These are phyloP conservation scores for Typha latifolia DNA, from an alignment of 176 grass and related monocot species.

Conservation along the genomic window DNA sequence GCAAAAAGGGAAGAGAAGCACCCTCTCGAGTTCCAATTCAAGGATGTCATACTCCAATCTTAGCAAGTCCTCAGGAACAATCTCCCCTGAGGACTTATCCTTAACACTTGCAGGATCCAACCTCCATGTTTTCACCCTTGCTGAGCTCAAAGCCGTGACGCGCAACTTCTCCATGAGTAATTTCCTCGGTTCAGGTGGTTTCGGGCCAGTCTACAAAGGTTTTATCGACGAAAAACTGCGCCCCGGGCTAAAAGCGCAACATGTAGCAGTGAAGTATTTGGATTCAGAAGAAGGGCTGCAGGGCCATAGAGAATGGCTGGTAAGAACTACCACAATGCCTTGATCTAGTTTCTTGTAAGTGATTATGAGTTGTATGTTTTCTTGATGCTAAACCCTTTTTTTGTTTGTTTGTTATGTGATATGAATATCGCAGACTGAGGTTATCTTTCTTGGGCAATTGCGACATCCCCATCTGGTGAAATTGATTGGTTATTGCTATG, in stretches of 20 bases:
- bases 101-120: slow-evolving; percentile 67
- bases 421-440: slow-evolving; percentile 41
- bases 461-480: slow-evolving; percentile 58
- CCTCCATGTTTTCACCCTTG: slow-evolving; percentile 62
- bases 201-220: slow-evolving; percentile 69
- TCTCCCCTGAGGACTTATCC: slow-evolving; percentile 65
- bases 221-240: slow-evolving; percentile 46
- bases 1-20: neutral
- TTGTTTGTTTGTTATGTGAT: slow-evolving; percentile 12
- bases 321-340: slow-evolving; percentile 1
- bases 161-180: slow-evolving; percentile 46
- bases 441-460: slow-evolving; percentile 56
- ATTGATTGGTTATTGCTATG: slow-evolving; percentile 61
- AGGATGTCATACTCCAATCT: slow-evolving; percentile 52
- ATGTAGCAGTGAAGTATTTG: slow-evolving; percentile 80
- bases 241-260: slow-evolving; percentile 51
- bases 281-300: slow-evolving; percentile 71
- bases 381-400: slow-evolving; percentile 10
- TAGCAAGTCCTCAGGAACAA: slow-evolving; percentile 33
- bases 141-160: slow-evolving; percentile 54
- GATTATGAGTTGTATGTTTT: neutral
- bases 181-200: slow-evolving; percentile 67
- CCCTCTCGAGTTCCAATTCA: neutral
- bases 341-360: neutral
- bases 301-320: slow-evolving; percentile 81